Conservation (phyloP, 1,139 yeast genomes). For the Pichia sorboxylosa region DNA sequence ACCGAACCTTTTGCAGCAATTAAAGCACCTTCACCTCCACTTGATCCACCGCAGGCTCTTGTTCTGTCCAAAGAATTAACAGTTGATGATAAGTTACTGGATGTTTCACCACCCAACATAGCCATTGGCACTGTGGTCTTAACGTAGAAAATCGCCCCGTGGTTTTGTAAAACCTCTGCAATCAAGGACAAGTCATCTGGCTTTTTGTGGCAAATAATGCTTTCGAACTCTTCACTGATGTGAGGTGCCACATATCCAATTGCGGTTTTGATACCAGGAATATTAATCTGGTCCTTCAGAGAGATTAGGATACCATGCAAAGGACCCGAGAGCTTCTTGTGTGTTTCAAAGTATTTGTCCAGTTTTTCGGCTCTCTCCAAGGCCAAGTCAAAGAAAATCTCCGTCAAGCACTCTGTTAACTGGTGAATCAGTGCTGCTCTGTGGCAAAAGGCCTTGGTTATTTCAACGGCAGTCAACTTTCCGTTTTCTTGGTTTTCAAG, state of each 20-base stretch:
- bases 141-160: constrained; percentile 45
- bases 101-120: constrained; percentile 42
- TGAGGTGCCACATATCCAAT: constrained; percentile 33
- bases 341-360: constrained; percentile 28
- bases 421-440: constrained; percentile 52
- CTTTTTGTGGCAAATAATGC: constrained; percentile 10
- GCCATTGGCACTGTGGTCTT: constrained; percentile 53
- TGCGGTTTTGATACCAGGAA: constrained; percentile 35
- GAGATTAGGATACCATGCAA: constrained; percentile 56
- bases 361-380: constrained; percentile 33
- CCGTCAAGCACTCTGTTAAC: constrained; percentile 35
- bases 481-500: constrained; percentile 19
- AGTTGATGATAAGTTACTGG: constrained; percentile 38
- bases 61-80: constrained; percentile 34
- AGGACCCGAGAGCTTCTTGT: constrained; percentile 37
- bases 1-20: constrained; percentile 37
- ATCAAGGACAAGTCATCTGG: constrained; percentile 25
- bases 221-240: constrained; percentile 21
- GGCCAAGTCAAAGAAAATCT: constrained; percentile 30
- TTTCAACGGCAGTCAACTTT: constrained; percentile 32
- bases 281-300: constrained; percentile 39
- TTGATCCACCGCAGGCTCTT: constrained; percentile 46
- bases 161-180: constrained; percentile 30
- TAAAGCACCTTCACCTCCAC: constrained; percentile 58
- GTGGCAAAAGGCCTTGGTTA: constrained; percentile 40